Evolutionary conservation across 1,284 basidiomycete species (phyloP), one percentile per base, ranked within the genome.

Genomic region (Inonotus obliquus): DNA sequence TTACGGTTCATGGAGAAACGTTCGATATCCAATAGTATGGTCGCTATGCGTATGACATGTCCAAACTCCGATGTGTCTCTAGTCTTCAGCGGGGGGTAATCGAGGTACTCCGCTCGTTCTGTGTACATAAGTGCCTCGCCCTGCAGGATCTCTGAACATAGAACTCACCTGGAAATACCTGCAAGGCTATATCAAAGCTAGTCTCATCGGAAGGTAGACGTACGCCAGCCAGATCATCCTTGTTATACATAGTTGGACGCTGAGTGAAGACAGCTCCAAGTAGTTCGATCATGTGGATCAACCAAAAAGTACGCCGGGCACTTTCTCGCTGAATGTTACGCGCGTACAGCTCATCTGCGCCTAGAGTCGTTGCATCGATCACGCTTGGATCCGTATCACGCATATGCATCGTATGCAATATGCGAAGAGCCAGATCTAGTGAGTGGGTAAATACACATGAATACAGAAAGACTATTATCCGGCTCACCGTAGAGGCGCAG

Each of bases 131-230:
- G 27, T 25, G 4, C 2, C 39, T 29, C 59, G 27, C 54, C 17
- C 10, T 57, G 65, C 59, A 55, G 64, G 65, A 54, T 63, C 58
- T 60, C 63, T 63, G 63, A 67, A 61, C 59, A 51, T 54, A 57
- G 45, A 29, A 73, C 76, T 73, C 68, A 88, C 88, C 87, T 63
- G 86, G 81, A 54, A 83, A 71, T 58, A 80, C 81, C 38, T 82
- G 81, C 70, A 87, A 77, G 72, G 17, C 76, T 81, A 47, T 91
- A 74, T 92, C 89, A 67, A 91, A 92, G 68, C 81, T 85, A 11
- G 87, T 84, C 71, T 92, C 89, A 69, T 91, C 88, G 6, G 84
- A 82, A 19, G 89, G 89, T 38, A 92, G 76, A 45, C 86, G 81
- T 41, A 91, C 76, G 21, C 55, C 56, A 57, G 79, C 80, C 62